Conservation (phyloP, 1,284 basidiomycete species). For the Hemileia vastatrix region DNA sequence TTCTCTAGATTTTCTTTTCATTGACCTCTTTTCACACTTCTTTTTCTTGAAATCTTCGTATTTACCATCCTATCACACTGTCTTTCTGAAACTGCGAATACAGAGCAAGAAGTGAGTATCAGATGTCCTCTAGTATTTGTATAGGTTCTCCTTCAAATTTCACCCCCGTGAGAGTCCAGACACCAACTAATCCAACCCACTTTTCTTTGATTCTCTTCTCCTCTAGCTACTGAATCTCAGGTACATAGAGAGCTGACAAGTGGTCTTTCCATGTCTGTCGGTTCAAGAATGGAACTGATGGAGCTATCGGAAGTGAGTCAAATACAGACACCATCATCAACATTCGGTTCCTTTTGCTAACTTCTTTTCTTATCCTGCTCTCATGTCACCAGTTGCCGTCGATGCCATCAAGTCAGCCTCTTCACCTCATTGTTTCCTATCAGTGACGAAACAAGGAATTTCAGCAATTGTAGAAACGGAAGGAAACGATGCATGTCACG, state of each 20-base stretch:
- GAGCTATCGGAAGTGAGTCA: conserved; percentile 48
- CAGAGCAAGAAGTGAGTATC: no score
- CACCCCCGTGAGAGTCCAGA: no score
- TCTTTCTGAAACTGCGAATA: not conserved
- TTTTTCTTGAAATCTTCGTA: not conserved
- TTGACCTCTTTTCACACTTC: not conserved
- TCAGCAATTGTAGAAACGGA: conserved; percentile 48
- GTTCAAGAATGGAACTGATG: conserved; percentile 99
- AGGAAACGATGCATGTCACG: conserved; percentile 64
- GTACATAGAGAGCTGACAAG: conserved; percentile 83
- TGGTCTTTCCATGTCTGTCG: conserved; percentile 76
- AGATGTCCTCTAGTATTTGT: no score
- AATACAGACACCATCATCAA: conserved; percentile 8
- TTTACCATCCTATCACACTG: not conserved
- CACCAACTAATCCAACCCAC: no score
- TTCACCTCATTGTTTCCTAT: conserved; percentile 94
- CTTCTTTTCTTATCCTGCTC: not conserved
- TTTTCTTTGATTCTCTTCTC: no score
- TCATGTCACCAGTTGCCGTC: conserved; percentile 57
- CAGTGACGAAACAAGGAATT: conserved; percentile 80
- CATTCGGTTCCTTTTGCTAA: conserved; percentile 50
- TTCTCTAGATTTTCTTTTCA: not conserved
- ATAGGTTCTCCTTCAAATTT: no score
- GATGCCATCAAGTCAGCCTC: conserved; percentile 91
- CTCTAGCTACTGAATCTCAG: conserved; percentile 55